Conservation (phyloP, 179 eudicot genomes). For the Corrigiola litoralis region DNA sequence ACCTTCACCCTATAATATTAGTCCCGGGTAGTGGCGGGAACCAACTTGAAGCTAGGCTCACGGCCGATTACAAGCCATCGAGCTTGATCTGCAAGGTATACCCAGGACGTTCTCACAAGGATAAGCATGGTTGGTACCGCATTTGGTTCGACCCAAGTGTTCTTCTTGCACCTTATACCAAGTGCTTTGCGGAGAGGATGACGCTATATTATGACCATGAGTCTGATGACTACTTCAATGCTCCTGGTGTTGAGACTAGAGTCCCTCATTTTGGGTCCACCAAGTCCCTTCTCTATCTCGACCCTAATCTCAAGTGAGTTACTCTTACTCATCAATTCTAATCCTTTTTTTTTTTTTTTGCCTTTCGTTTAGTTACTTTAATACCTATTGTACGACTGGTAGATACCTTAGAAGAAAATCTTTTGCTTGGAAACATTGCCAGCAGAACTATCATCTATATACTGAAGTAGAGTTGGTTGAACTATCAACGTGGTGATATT, state of each 20-base stretch:
- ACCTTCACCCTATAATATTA: conserved; percentile 57
- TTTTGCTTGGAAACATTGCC: too few relatives aligned
- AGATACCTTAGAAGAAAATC: too few relatives aligned
- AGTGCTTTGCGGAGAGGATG: conserved; percentile 74
- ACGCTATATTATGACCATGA: conserved; percentile 54
- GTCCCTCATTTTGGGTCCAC: conserved; percentile 63
- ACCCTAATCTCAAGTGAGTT: conserved; percentile 70
- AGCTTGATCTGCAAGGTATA: conserved; percentile 53
- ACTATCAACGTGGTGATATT: too few relatives aligned
- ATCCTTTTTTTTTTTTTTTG: neutral
- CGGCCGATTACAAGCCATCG: conserved; percentile 52
- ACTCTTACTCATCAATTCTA: neutral
- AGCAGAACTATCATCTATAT: too few relatives aligned
- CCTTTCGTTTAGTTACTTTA: neutral
- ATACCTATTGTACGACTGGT: too few relatives aligned
- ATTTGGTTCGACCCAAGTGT: conserved; percentile 82
- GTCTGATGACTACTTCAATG: conserved; percentile 68
- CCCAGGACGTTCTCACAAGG: conserved; percentile 35
- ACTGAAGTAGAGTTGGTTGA: too few relatives aligned
- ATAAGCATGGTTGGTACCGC: conserved; percentile 71
- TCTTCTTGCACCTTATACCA: conserved; percentile 58
- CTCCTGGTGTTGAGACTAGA: conserved; percentile 84
- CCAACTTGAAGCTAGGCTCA: conserved; percentile 75
- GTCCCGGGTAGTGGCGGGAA: conserved; percentile 90
- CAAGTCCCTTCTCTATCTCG: conserved; percentile 55